phyloP scores from a whole-genome alignment of 225 moss, liverwort and hornwort species.

The Thuidium tamariscinum region DNA sequence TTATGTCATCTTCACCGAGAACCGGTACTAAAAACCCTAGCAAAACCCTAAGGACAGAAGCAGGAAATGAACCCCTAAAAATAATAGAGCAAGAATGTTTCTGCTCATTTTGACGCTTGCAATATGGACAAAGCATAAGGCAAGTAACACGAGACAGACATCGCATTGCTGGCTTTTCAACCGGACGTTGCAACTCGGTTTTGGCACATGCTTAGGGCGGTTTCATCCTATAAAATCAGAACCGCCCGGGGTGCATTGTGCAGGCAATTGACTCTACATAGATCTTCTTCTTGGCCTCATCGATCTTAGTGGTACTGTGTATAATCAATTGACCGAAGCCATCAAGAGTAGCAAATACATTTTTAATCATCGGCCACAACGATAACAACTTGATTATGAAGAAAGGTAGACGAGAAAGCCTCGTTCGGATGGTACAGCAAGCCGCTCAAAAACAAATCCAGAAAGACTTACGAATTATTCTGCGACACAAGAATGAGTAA shows the following conservation, averaged over 20 bases:
- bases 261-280: not conserved
- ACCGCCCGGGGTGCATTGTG: conserved; percentile 45
- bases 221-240: conserved; percentile 16
- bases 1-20: not conserved
- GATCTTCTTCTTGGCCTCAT: not conserved
- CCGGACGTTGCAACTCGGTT: not conserved
- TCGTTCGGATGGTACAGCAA: not conserved
- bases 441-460: no score
- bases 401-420: not conserved
- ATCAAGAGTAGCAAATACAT: conserved; percentile 53
- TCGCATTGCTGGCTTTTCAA: conserved; percentile 6
- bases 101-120: conserved; percentile 39
- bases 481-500: no score
- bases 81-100: not conserved
- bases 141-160: conserved; percentile 54
- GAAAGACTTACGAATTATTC: no score
- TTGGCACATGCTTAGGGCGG: conserved; percentile 43
- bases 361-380: conserved; percentile 7
- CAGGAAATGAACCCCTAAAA: no score
- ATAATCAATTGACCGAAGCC: conserved; percentile 23
- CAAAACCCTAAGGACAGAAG: not conserved
- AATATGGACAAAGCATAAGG: conserved; percentile 8
- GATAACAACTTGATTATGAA: not conserved
- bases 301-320: conserved; percentile 51
- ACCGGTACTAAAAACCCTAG: not conserved